These are phyloP conservation scores for Penicillium argentinense DNA, from an alignment of 495 filamentous ascomycete species.

Conservation along the genomic window DNA sequence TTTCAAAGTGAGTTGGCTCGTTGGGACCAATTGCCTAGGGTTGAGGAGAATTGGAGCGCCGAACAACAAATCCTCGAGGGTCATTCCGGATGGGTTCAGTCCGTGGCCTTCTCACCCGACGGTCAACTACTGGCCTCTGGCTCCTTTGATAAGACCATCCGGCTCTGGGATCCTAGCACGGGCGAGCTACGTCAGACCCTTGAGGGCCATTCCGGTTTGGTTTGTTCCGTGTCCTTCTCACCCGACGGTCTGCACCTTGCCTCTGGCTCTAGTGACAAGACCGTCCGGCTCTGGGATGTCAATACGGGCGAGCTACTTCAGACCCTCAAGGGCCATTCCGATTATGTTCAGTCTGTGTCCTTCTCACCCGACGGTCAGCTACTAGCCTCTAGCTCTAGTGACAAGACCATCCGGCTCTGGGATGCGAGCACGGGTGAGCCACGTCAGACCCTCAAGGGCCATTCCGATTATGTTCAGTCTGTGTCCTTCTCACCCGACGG, in stretches of 20 bases:
- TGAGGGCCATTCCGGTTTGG: slow-evolving; percentile 18
- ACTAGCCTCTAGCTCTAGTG: neutral
- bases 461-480: no score
- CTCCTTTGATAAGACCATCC: slow-evolving; percentile 8
- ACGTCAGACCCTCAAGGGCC: slow-evolving; percentile 7
- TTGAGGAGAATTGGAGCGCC: slow-evolving; percentile 8
- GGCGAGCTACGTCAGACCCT: neutral
- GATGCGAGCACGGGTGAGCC: neutral
- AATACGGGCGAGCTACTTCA: neutral
- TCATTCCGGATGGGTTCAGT: slow-evolving; percentile 11
- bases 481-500: no score
- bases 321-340: slow-evolving; percentile 15
- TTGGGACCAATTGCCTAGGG: slow-evolving; percentile 9
- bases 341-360: slow-evolving; percentile 2
- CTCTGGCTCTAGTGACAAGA: no score
- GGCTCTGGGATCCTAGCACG: slow-evolving; percentile 3
- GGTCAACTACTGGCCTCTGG: slow-evolving; percentile 12
- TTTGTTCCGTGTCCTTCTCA: slow-evolving; percentile 25
- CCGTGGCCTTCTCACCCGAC: slow-evolving; percentile 23
- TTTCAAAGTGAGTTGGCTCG: slow-evolving; percentile 11
- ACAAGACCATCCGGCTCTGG: neutral
- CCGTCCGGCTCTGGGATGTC: slow-evolving; percentile 17
- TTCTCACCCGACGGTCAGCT: slow-evolving; percentile 2
- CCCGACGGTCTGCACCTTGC: slow-evolving; percentile 10
- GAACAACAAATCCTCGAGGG: slow-evolving; percentile 18